These are phyloP conservation scores for Microdochium trichocladiopsis DNA, from an alignment of 2,329 filamentous ascomycete genomes.

Conservation along the genomic window DNA sequence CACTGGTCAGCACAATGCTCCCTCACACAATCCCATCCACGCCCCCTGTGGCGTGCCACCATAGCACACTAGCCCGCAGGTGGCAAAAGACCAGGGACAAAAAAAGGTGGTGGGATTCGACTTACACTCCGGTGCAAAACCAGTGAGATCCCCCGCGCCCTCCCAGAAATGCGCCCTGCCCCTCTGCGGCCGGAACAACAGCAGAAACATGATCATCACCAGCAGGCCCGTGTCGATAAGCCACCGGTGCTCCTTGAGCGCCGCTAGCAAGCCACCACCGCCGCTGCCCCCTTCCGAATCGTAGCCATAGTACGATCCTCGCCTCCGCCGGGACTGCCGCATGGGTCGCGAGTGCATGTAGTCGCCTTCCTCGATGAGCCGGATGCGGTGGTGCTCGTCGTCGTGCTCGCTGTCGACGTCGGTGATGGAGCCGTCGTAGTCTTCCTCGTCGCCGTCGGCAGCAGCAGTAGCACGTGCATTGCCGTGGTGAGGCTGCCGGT, in stretches of 20 bases:
- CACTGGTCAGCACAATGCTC: not conserved
- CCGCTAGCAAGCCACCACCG: conserved; percentile 4
- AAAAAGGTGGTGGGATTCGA: no score
- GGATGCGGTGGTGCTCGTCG: not conserved
- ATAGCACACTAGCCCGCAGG: no score
- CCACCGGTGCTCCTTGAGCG: conserved; percentile 16
- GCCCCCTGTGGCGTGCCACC: no score
- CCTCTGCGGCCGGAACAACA: conserved; percentile 20
- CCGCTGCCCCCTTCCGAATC: not conserved
- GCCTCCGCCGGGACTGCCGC: conserved; percentile 5
- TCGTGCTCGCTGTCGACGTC: conserved; percentile 18
- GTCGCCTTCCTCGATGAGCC: conserved; percentile 15
- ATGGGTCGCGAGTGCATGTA: conserved; percentile 11
- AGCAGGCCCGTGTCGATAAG: conserved; percentile 26
- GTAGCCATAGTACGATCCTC: no score
- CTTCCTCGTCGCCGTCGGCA: conserved; percentile 7
- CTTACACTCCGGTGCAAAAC: conserved; percentile 29
- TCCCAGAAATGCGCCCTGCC: conserved; percentile 17
- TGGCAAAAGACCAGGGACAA: no score
- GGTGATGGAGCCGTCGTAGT: conserved; percentile 15
- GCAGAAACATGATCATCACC: conserved; percentile 23
- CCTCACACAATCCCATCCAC: no score
- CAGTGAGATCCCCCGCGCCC: conserved; percentile 28
- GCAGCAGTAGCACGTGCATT: no score
- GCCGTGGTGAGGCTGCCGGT: not conserved